Evolutionary conservation across 257 asterid genomes (phyloP).

Genomic region (Nicotiana paniculata): DNA sequence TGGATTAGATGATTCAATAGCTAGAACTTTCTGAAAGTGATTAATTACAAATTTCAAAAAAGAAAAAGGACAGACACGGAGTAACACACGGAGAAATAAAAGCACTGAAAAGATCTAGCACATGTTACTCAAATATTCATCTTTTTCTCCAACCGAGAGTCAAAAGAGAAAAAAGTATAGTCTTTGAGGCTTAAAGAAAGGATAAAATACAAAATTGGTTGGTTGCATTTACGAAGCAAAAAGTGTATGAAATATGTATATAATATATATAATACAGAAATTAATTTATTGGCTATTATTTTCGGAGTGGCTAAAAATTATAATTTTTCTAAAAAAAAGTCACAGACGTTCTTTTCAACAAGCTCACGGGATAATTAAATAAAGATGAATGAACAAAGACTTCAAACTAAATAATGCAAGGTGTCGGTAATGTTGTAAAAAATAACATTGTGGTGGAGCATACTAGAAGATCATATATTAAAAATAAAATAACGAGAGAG

Average conservation of each 20-base stretch:
- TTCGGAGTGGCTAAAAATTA: too few species aligned
- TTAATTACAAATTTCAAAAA: background rate
- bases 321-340: too few species aligned
- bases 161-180: background rate
- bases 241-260: too few species aligned
- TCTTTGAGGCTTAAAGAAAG: background rate
- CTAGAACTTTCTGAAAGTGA: too few species aligned
- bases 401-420: background rate
- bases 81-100: background rate
- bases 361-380: background rate
- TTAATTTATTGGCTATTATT: too few species aligned
- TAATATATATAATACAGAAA: too few species aligned
- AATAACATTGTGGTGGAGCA: background rate
- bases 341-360: background rate
- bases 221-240: too few species aligned
- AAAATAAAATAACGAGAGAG: too few species aligned
- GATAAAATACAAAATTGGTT: too few species aligned
- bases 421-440: background rate
- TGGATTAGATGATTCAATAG: too few species aligned
- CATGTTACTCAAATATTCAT: background rate
- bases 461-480: background rate
- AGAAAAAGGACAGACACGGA: background rate
- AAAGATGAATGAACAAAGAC: background rate
- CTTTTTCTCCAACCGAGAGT: background rate
- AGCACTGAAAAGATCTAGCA: background rate